Base-by-base conservation (phyloP, 1,139 yeast species). In the Blastobotrys apis region DNA sequence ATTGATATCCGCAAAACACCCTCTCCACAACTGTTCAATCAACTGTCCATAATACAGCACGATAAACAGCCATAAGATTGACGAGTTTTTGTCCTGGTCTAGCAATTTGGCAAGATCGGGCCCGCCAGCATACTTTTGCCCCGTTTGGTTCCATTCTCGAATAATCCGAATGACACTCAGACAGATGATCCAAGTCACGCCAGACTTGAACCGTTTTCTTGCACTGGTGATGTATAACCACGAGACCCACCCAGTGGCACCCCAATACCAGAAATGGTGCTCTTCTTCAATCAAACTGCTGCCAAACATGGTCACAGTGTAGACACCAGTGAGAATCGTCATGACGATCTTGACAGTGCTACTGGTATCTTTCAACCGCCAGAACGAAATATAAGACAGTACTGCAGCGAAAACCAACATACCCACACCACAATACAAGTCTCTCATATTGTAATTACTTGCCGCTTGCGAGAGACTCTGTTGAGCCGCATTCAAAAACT, bases 271-370 rank as follows among this genome's bases (percentile, higher is more conserved):
- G 13, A 88, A 66, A 60, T 88, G 97, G 59, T 92, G 95, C 58
- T 92, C 99, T 62, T 92, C 99, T 57, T 92, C 99, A n/a, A 92
- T 84, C 51, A 88, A 71, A 21, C 96, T 86, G 31, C 96, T 85
- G 0, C 95, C 97, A 68, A 87, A 86, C 62, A 84, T 81, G 38
- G 82, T 78, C 1, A 72, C 51, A 0, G 83, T 72, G 56, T 80
- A 81, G 0, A 71, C 34, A 1, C 71, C 50, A 8, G 78, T 69
- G 19, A 78, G 55, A 39, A 63, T 41, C 1, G 71, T 35, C 15
- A 62, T 36, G 1, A 69, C 60, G 17, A 61, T 47, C 42, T 22
- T 53, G 26, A 47, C 21, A 4, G 36, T 29, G 26, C 16, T 12
- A 6, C 39, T 16, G 15, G 44, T 42, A 29, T 33, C 39, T 13